Conservation (phyloP, 106 monocot genomes). For the Agapanthus africanus region DNA sequence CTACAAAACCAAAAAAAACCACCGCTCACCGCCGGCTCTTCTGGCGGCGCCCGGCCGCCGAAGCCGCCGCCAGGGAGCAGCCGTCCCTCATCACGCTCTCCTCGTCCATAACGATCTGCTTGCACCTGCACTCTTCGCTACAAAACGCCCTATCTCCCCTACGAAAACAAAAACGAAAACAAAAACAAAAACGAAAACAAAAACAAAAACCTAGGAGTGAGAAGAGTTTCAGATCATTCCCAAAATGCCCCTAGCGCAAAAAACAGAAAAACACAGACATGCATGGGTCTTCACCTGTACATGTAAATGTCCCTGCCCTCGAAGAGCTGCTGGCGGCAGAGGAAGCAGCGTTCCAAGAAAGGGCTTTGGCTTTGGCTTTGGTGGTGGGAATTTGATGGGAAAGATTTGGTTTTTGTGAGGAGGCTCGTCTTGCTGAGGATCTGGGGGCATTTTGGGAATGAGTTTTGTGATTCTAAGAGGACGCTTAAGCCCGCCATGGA, state of each 20-base stretch:
- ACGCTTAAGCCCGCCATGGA: slow-evolving; percentile 42
- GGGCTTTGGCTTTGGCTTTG: too few species aligned
- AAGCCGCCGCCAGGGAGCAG: slow-evolving; percentile 9
- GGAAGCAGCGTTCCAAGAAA: slow-evolving; percentile 36
- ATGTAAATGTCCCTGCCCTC: slow-evolving; percentile 37
- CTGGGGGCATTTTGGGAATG: slow-evolving; percentile 17
- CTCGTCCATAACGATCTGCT: slow-evolving; percentile 10
- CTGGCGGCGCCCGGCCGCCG: background rate
- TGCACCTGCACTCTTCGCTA: slow-evolving; percentile 8
- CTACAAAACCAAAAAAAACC: slow-evolving; percentile 4
- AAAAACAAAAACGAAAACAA: too few species aligned
- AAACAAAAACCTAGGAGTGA: background rate
- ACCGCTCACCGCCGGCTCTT: background rate
- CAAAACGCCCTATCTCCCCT: slow-evolving; percentile 7
- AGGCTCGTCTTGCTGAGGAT: slow-evolving; percentile 31
- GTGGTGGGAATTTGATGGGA: background rate
- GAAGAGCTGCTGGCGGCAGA: slow-evolving; percentile 23
- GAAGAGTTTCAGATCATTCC: background rate
- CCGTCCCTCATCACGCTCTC: slow-evolving; percentile 2
- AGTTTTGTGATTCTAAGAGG: slow-evolving; percentile 16
- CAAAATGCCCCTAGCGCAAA: slow-evolving; percentile 8
- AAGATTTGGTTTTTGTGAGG: background rate
- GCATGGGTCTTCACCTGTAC: slow-evolving; percentile 28
- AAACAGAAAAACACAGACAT: too few species aligned
- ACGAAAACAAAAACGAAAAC: too few species aligned